These are phyloP conservation scores for Ceratobasidium sp. DNA, from an alignment of 1,284 basidiomycete genomes.

Conservation along the genomic window DNA sequence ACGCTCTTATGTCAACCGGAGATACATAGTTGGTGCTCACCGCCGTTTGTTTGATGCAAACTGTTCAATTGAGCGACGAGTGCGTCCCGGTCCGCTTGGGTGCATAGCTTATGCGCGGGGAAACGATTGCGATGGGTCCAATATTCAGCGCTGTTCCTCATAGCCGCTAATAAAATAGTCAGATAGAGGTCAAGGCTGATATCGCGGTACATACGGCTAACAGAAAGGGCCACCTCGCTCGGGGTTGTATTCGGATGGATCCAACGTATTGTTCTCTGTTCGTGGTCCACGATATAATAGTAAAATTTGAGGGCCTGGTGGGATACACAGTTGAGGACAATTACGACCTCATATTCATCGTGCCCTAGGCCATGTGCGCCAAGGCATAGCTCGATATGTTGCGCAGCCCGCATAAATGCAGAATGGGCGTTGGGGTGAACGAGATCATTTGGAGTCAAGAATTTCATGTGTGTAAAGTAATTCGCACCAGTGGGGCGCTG, in stretches of 20 bases:
- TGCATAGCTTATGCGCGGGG: background rate
- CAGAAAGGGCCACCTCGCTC: background rate
- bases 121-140: conserved; percentile 29
- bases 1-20: background rate
- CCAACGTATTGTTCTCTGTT: background rate
- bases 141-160: conserved; percentile 29
- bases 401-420: background rate
- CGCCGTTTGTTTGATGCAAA: background rate
- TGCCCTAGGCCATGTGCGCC: background rate
- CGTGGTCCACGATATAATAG: conserved; percentile 27
- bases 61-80: background rate
- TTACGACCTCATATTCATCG: background rate
- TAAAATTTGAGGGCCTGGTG: background rate
- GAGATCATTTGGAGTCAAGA: conserved; percentile 8
- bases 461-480: background rate
- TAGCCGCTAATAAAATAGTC: background rate
- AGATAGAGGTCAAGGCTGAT: background rate
- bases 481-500: background rate
- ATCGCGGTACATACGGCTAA: background rate
- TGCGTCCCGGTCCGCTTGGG: conserved; percentile 1
- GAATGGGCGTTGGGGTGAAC: background rate
- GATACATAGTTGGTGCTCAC: background rate
- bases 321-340: conserved; percentile 5
- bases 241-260: background rate
- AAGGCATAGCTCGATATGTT: background rate